Percentiles rank a stretch among this genome's conserved stretches.
Conservation (phyloP, 129 eudicot genomes). For the Deinandra increscens region DNA sequence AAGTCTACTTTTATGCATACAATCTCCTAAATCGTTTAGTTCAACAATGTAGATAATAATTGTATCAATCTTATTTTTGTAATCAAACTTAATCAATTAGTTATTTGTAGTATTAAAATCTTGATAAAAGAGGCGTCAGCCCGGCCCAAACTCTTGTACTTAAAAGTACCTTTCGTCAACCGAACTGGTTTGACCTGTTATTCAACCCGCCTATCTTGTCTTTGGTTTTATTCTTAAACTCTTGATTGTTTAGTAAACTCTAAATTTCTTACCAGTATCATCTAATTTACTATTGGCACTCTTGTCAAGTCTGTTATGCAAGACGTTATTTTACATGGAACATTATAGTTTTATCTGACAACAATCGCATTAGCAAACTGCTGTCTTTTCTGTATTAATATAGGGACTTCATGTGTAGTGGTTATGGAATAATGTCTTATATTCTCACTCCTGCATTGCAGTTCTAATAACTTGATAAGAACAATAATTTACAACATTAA, state of each 20-base stretch:
- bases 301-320: neutral
- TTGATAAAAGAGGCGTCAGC: conserved; percentile 6
- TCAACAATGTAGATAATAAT: neutral
- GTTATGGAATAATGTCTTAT: neutral
- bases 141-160: neutral
- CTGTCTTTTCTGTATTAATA: neutral
- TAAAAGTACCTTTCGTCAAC: neutral
- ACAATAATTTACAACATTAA: neutral
- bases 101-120: neutral
- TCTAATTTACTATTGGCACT: neutral
- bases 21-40: neutral
- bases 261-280: neutral
- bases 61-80: neutral
- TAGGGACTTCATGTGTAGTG: neutral
- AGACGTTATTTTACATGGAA: neutral
- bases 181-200: neutral
- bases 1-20: conserved; percentile 10
- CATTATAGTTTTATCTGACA: neutral
- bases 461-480: neutral
- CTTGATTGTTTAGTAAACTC: neutral
- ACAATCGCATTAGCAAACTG: too few relatives aligned
- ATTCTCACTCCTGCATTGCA: neutral
- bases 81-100: neutral
- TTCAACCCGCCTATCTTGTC: neutral
- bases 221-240: neutral